phyloP scores from a whole-genome alignment of 768 basidiomycete species.

The Podaxis sp. region DNA sequence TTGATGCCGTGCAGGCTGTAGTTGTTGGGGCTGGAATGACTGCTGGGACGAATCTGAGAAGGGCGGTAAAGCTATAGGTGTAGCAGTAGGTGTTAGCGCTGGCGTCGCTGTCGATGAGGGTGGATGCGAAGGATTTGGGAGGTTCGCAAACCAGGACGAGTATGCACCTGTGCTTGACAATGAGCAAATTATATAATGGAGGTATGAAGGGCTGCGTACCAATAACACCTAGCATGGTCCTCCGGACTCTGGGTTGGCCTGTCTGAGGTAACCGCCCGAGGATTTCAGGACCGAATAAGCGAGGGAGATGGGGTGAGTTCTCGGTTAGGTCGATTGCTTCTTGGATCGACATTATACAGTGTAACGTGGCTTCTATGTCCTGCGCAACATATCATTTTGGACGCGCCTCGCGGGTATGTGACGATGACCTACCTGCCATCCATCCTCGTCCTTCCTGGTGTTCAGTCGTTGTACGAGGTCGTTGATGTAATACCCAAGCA shows the following conservation, averaged over 20 bases:
- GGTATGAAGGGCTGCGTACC: slow-evolving; percentile 40
- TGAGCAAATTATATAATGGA: background rate
- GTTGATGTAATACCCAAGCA: slow-evolving; percentile 68
- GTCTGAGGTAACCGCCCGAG: slow-evolving; percentile 64
- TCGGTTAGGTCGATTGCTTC: slow-evolving; percentile 67
- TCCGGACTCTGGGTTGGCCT: slow-evolving; percentile 61
- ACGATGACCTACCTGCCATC: slow-evolving; percentile 65
- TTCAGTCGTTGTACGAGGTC: slow-evolving; percentile 56
- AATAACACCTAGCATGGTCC: slow-evolving; percentile 70
- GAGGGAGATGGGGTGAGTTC: slow-evolving; percentile 46
- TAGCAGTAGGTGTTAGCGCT: background rate
- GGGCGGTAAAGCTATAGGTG: background rate
- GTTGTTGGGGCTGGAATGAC: background rate
- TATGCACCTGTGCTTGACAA: slow-evolving; percentile 49
- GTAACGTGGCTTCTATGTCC: slow-evolving; percentile 84
- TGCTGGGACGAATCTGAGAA: background rate
- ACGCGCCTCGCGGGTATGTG: background rate
- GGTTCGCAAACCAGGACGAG: slow-evolving; percentile 75
- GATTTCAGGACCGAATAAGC: slow-evolving; percentile 69
- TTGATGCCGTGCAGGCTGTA: slow-evolving; percentile 21
- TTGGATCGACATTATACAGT: slow-evolving; percentile 82
- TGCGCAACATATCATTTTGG: slow-evolving; percentile 22
- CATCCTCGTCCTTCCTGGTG: slow-evolving; percentile 34
- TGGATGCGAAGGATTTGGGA: slow-evolving; percentile 16
- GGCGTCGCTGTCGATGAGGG: slow-evolving; percentile 13